Conservation (phyloP, 1,284 basidiomycete species). For the Athelia psychrophila region DNA sequence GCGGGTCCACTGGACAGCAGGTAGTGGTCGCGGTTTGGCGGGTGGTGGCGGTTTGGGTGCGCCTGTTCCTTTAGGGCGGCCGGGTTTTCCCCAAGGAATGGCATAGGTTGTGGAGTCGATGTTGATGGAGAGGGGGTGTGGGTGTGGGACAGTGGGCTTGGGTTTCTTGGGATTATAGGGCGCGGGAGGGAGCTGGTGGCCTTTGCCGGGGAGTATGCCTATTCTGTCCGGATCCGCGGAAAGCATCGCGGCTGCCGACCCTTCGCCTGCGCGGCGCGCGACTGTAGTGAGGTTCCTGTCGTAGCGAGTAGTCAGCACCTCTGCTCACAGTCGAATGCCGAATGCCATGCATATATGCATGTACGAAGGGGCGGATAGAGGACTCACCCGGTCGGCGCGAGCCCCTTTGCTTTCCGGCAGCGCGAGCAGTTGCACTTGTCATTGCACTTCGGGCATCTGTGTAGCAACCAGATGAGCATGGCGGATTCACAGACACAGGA, state of each 20-base stretch:
- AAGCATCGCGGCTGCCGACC: conserved; percentile 3
- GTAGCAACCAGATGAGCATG: conserved; percentile 3
- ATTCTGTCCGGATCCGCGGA: conserved; percentile 4
- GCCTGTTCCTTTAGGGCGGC: background rate
- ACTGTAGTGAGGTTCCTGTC: conserved; percentile 15
- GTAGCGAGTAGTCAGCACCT: background rate
- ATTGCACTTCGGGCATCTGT: conserved; percentile 66
- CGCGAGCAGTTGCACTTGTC: conserved; percentile 62
- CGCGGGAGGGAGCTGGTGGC: conserved; percentile 14
- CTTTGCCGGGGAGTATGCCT: conserved; percentile 23
- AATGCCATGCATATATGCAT: no score
- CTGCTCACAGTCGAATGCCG: background rate
- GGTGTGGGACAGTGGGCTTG: no score
- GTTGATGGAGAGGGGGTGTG: no score
- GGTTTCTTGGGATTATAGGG: conserved; percentile 13
- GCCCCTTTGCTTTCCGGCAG: conserved; percentile 61
- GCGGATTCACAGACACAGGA: background rate
- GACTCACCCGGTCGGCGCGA: conserved; percentile 58
- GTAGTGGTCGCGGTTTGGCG: conserved; percentile 12
- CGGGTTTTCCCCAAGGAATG: no score
- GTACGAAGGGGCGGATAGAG: no score
- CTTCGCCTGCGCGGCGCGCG: conserved; percentile 6
- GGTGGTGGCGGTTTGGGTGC: conserved; percentile 16
- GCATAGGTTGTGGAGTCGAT: background rate
- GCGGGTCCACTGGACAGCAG: conserved; percentile 41